These are phyloP conservation scores for Gossypium gossypioides DNA, from an alignment of 441 rosid species.

Conservation along the genomic window DNA sequence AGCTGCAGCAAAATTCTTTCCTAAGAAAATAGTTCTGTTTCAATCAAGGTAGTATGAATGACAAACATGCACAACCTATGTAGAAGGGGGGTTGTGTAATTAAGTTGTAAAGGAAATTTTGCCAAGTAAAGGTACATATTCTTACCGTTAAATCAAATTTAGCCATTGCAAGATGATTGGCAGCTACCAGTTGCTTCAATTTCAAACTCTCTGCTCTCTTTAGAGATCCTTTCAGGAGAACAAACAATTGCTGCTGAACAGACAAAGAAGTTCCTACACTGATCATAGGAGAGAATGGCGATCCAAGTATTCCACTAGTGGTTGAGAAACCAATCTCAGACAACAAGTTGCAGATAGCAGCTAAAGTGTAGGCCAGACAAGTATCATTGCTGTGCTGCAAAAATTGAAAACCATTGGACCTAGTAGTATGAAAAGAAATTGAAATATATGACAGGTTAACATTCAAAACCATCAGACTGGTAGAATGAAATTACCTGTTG, in stretches of 20 bases:
- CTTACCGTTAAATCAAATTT: slow-evolving; percentile 81
- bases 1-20: not conserved
- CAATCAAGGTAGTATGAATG: not conserved
- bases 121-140: slow-evolving; percentile 5
- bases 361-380: slow-evolving; percentile 89
- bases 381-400: slow-evolving; percentile 83
- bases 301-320: slow-evolving; percentile 61
- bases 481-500: slow-evolving; percentile 52
- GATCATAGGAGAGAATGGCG: slow-evolving; percentile 58
- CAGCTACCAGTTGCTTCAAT: slow-evolving; percentile 71
- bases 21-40: not conserved
- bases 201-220: slow-evolving; percentile 81
- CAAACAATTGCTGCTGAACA: slow-evolving; percentile 78
- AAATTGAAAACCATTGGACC: slow-evolving; percentile 20
- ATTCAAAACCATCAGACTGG: not conserved
- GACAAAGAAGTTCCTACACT: slow-evolving; percentile 61
- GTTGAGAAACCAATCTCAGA: slow-evolving; percentile 79
- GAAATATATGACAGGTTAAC: not conserved
- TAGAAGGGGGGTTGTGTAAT: not conserved
- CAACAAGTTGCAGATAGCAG: slow-evolving; percentile 78
- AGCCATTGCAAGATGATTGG: slow-evolving; percentile 91
- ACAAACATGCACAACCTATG: not conserved
- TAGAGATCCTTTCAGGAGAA: slow-evolving; percentile 68
- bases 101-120: not conserved
- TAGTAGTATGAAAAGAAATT: not conserved